Evolutionary conservation across 2,329 filamentous ascomycete genomes (phyloP), one percentile per base, ranked within the genome.

Genomic region (Cytospora mali): DNA sequence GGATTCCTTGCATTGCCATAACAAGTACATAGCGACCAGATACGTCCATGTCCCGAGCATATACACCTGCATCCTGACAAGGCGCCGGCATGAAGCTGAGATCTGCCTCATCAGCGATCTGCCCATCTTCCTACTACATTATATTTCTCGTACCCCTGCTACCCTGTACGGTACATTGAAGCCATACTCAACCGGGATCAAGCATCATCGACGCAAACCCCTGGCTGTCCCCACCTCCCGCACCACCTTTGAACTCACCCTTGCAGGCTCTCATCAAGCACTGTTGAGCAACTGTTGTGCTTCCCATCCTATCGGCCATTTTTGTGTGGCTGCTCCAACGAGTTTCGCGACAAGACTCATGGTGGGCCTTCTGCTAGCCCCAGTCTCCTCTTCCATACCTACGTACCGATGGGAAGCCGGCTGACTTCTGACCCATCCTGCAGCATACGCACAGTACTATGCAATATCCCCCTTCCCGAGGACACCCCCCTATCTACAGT

Each of bases 81-180:
- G 66, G 68, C 69, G 64, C 65, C 66, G 67, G 64, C 67, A 69
- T 62, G 62, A 66, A 66, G 66, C 61, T 62, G 60, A 69, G 68
- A 71, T 70, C 70, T 71, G 60, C 68, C 64, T 66, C 58, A 54
- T 60, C 66, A 64, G 52, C 65, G 70, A 71, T 70, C 69, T 68
- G 57, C 62, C 66, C 66, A 68, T 54, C 54, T 49, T 35, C 49
- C 60, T 46, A 64, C 62, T n/a, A n/a, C n/a, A n/a, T n/a, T n/a
- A 66, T 68, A 62, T 64, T 46, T 61, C 61, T 61, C 63, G 66
- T 48, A 59, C 57, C 54, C 62, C 62, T 62, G 49, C 54, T 39
- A 58, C 55, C 60, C 58, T 65, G 63, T 53, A 55, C 42, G 42
- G 42, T 46, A 46, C 42, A 46, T 46, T 23, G 42, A 23, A 55